Base-by-base conservation (phyloP, 148 eudicot genomes). In the Chenopodium berlandieri region DNA sequence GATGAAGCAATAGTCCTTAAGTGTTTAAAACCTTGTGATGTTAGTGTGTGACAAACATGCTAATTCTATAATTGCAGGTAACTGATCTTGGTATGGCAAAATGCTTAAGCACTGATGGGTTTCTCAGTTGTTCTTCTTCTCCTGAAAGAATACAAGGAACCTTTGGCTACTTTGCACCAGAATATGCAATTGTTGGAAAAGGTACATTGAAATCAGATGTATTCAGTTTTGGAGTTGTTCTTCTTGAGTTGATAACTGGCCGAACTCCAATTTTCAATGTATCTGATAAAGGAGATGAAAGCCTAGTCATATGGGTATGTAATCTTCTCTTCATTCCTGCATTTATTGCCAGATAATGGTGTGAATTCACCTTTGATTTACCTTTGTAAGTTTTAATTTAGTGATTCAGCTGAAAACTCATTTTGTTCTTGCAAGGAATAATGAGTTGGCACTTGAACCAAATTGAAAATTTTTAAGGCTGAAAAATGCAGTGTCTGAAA, bases 61-160 rank as follows among this genome's bases (percentile, higher is more conserved):
- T 68, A 56, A 32, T 65, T 31, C 66, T 69, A 22, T 79, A 32
- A 73, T n/a, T 87, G 87, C 88, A 95, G 99, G 91, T 95, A 80
- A 95, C 97, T 80, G 99, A 95, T 90, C 97, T 93, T 66, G 99
- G 99, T 71, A 91, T 95, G 97, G 97, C 99, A 37, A 95, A 92
- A 86, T 88, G 83, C 81, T 83, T 93, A 64, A 91, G 81, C 73
- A 81, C 63, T 76, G 99, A 95, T 82, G 99, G 90, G 54, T 77
- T 85, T 47, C 87, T 86, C 44, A 95, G 99, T 82, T 84, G 87
- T 78, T 86, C 97, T 73, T 89, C 92, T 84, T 95, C 99, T 69
- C 99, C 99, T 27, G 97, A 89, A 65, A 89, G 97, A 86, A 89
- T 95, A 90, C 94, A 92, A 82, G 99, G 99, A 72, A 95, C 97